phyloP scores from a whole-genome alignment of 2,329 filamentous ascomycete genomes.

The Aureobasidium uvarum region DNA sequence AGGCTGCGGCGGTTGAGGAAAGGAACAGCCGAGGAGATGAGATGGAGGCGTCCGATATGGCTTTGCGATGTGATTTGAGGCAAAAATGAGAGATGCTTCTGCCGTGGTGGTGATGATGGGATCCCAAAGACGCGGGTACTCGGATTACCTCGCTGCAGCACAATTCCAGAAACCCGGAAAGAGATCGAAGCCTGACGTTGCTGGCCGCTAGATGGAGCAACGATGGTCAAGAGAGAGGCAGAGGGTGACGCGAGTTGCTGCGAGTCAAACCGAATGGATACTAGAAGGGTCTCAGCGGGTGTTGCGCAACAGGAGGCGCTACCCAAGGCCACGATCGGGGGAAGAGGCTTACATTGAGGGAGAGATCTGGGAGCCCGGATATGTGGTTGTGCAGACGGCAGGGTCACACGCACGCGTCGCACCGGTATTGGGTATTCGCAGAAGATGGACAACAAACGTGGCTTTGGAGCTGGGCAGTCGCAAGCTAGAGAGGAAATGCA shows the following conservation, averaged over 20 bases:
- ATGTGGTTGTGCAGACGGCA: slow-evolving; percentile 49
- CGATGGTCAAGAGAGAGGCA: slow-evolving; percentile 19
- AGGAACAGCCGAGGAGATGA: slow-evolving; percentile 13
- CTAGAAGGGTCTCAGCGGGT: slow-evolving; percentile 45
- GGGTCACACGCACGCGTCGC: slow-evolving; percentile 33
- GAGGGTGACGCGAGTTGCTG: slow-evolving; percentile 45
- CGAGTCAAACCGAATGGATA: slow-evolving; percentile 46
- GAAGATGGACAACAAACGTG: slow-evolving; percentile 18
- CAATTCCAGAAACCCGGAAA: slow-evolving; percentile 26
- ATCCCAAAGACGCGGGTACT: slow-evolving; percentile 19
- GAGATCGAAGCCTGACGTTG: slow-evolving; percentile 32
- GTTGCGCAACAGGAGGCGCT: slow-evolving; percentile 41
- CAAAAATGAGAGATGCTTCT: background rate
- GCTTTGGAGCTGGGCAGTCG: slow-evolving; percentile 22
- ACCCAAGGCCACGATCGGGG: slow-evolving; percentile 38
- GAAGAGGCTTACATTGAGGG: slow-evolving; percentile 30
- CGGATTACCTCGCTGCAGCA: slow-evolving; percentile 10
- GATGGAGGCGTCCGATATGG: slow-evolving; percentile 14
- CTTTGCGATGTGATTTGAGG: slow-evolving; percentile 19
- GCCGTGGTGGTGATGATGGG: background rate
- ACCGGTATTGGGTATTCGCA: slow-evolving; percentile 18
- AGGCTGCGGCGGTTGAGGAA: slow-evolving; percentile 23
- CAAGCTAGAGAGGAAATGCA: slow-evolving; percentile 23
- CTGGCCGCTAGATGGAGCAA: slow-evolving; percentile 30
- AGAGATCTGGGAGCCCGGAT: slow-evolving; percentile 44